Percentiles rank a stretch among this genome's conserved stretches.
Conservation (phyloP, 73 alveolate species). For the Diophrys sp. region DNA sequence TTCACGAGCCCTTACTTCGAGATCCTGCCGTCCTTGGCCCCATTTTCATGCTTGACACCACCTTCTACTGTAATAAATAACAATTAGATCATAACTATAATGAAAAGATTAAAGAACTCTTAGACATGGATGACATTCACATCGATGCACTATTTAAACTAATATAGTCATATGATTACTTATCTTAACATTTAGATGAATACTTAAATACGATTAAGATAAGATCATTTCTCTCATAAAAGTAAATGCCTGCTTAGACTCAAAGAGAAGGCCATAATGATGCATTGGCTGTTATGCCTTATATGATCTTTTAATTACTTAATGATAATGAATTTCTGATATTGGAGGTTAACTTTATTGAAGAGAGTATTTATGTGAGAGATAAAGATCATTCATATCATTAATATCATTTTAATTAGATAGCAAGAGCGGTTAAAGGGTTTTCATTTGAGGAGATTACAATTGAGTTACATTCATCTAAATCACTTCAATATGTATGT, state of each 20-base stretch:
- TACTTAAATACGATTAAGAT: not conserved
- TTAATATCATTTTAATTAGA: not conserved
- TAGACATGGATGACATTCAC: not conserved
- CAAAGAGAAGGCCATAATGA: not conserved
- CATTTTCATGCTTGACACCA: not conserved
- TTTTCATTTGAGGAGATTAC: not conserved
- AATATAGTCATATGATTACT: not conserved
- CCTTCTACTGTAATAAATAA: not conserved
- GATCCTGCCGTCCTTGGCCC: not conserved
- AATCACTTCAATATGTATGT: not conserved
- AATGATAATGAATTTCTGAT: not conserved
- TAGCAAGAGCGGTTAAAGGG: not conserved
- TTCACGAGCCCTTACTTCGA: not conserved
- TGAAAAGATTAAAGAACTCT: not conserved
- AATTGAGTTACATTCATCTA: not conserved
- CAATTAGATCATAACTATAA: not conserved
- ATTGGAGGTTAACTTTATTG: not conserved
- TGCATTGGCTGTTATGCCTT: not conserved
- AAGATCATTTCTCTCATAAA: not conserved
- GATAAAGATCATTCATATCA: not conserved
- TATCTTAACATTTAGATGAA: not conserved
- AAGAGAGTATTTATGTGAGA: not conserved
- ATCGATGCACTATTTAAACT: not conserved
- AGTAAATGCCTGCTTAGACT: not conserved
- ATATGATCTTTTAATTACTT: not conserved